Evolutionary conservation across 345 rosid genomes (phyloP), one percentile per base, ranked within the genome.

Genomic region (Isatis tinctoria): DNA sequence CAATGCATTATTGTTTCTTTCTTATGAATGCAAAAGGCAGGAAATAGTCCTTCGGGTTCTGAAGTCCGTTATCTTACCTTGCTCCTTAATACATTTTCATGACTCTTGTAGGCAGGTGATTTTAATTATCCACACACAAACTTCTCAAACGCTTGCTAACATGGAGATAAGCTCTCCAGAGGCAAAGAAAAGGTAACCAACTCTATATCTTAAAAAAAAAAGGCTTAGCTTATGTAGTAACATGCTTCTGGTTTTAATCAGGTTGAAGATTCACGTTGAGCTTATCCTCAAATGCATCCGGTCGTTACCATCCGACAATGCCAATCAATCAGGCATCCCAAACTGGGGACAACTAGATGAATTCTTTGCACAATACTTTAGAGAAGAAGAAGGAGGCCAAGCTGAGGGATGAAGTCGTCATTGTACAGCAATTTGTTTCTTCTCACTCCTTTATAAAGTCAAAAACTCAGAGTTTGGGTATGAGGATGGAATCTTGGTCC

Each of bases 301-400:
- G 68, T 90, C 92, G 4, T 83, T 95, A 63, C 99, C 99, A 72
- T 79, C 97, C 11, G 96, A 85, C 75, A 80, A 75, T 74, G 68
- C 53, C 63, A 78, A 74, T 67, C 53, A 73, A 52, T 86, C 90
- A 4, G 78, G 26, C 32, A 70, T 81, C 66, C 87, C 88, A 53
- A 90, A 94, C 60, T 85, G 95, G 93, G 98, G 98, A 39, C 78
- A 85, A 37, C 93, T 94, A 43, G 97, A 95, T 76, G 97, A 90
- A 77, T 88, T 87, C 70, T 82, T 84, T 81, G 88, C 74, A 45
- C 88, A 91, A 76, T 79, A 80, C 63, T 90, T 88, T 63, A 95
- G 87, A 56, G 70, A 75, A 36, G 79, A n/a, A n/a, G n/a, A 84
- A 52, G 65, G 44, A 33, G 60, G 53, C 7, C 71, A 45, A 37